Conservation (phyloP, 164 flowering plant species). For the Kingdonia uniflora region DNA sequence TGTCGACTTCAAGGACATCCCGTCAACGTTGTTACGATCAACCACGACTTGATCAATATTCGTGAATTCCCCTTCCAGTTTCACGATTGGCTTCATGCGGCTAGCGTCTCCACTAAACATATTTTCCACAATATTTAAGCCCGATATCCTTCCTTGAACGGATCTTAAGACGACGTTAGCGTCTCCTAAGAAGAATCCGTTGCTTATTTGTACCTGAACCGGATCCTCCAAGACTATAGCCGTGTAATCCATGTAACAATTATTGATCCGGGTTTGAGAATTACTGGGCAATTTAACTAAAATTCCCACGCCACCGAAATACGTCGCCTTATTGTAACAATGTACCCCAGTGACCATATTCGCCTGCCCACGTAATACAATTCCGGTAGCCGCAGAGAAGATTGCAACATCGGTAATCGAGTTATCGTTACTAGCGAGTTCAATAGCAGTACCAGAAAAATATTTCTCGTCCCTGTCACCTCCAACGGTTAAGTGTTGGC, state of each 20-base stretch:
- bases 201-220: constrained; percentile 36
- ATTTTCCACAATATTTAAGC: constrained; percentile 36
- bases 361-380: constrained; percentile 37
- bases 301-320: constrained; percentile 44
- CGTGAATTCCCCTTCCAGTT: constrained; percentile 28
- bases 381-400: constrained; percentile 44
- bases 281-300: constrained; percentile 8
- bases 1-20: constrained; percentile 43
- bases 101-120: constrained; percentile 32
- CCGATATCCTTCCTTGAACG: constrained; percentile 28
- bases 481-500: constrained; percentile 31
- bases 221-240: constrained; percentile 50
- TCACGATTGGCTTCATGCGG: constrained; percentile 18
- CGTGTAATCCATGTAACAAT: constrained; percentile 47
- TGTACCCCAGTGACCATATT: constrained; percentile 51
- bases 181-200: constrained; percentile 43
- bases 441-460: constrained; percentile 40
- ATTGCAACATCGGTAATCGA: constrained; percentile 39
- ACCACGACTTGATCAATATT: constrained; percentile 44
- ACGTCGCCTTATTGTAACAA: constrained; percentile 54
- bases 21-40: constrained; percentile 32
- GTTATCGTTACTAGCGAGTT: constrained; percentile 35
- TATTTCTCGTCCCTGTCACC: constrained; percentile 31
- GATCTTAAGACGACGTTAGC: constrained; percentile 39
- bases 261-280: constrained; percentile 33